Conservation (phyloP, 306 rosid genomes). For the Glycyrrhiza uralensis region DNA sequence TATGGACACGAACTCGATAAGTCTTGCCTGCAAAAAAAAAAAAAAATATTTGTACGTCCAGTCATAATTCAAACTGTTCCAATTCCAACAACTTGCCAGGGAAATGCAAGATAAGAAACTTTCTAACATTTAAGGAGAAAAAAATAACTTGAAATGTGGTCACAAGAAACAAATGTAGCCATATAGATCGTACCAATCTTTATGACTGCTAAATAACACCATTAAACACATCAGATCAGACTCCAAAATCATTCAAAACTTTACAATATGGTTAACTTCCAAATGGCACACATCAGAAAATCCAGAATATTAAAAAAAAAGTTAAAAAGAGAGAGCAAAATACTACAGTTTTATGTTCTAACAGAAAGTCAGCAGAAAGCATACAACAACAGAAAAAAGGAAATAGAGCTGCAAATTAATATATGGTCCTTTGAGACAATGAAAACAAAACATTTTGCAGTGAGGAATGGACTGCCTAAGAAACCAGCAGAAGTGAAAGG, state of each 20-base stretch:
- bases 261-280: background rate
- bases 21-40: slow-evolving; percentile 86
- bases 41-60: background rate
- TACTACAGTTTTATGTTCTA: background rate
- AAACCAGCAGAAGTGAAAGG: background rate
- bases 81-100: background rate
- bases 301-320: background rate
- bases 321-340: background rate
- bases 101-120: background rate
- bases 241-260: background rate
- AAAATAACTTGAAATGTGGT: background rate
- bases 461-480: background rate
- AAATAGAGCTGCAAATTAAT: background rate
- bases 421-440: background rate
- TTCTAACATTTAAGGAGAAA: background rate
- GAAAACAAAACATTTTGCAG: background rate
- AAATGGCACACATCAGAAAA: background rate
- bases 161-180: background rate
- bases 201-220: background rate
- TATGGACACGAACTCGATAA: slow-evolving; percentile 76
- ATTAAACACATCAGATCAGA: background rate
- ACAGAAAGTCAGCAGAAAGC: background rate
- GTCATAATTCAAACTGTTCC: slow-evolving; percentile 2
- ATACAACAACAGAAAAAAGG: background rate
- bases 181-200: background rate